A percentile compares a stretch with the other conserved stretches of the same genome.
These are phyloP conservation scores for Simplicillium aogashimaense DNA, from an alignment of 2,329 filamentous ascomycete genomes.

Conservation along the genomic window DNA sequence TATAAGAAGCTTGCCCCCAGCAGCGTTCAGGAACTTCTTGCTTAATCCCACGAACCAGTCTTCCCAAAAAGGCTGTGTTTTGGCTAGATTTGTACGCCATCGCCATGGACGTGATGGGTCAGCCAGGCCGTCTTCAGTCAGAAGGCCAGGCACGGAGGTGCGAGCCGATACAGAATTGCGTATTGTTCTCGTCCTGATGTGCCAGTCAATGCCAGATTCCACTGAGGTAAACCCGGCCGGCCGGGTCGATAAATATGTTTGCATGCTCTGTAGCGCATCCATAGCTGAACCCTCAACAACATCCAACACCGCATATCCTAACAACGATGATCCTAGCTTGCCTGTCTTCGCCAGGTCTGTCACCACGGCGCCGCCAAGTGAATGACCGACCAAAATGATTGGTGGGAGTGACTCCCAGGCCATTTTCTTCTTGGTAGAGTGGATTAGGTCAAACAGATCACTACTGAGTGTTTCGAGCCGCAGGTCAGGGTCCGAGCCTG, in stretches of 20 bases:
- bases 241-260: slow-evolving; percentile 75
- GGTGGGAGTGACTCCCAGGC: slow-evolving; percentile 65
- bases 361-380: slow-evolving; percentile 82
- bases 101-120: slow-evolving; percentile 48
- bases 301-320: slow-evolving; percentile 86
- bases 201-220: slow-evolving; percentile 83
- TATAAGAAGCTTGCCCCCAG: slow-evolving; percentile 74
- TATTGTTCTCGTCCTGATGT: slow-evolving; percentile 78
- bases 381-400: slow-evolving; percentile 80
- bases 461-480: slow-evolving; percentile 60
- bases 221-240: slow-evolving; percentile 70
- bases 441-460: slow-evolving; percentile 64
- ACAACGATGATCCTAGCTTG: slow-evolving; percentile 53
- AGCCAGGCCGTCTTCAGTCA: slow-evolving; percentile 38
- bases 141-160: slow-evolving; percentile 74
- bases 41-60: slow-evolving; percentile 87
- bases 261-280: slow-evolving; percentile 90
- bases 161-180: slow-evolving; percentile 75
- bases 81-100: slow-evolving; percentile 78
- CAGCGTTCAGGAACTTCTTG: slow-evolving; percentile 73
- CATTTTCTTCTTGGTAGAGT: slow-evolving; percentile 57
- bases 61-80: slow-evolving; percentile 87
- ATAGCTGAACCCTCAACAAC: slow-evolving; percentile 95
- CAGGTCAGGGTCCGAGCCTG: slow-evolving; percentile 45
- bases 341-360: slow-evolving; percentile 68